Evolutionary conservation across 164 flowering plant genomes (phyloP).

Genomic region (Sextonia rubra): DNA sequence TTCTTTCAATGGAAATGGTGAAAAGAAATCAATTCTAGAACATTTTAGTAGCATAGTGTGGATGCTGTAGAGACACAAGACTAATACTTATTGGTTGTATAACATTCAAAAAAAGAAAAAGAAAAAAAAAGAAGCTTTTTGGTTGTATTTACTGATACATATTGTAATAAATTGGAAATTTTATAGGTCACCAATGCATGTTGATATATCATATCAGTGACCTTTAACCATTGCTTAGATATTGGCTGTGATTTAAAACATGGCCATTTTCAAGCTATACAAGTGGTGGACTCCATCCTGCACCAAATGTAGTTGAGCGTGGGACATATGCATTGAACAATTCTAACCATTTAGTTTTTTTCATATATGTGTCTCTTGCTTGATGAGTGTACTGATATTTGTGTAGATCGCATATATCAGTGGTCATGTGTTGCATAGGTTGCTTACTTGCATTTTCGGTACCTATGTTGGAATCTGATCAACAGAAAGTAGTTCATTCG

Average conservation of each 20-base stretch:
- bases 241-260: neutral
- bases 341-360: neutral
- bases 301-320: neutral
- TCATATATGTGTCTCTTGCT: neutral
- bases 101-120: no score
- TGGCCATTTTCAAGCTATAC: neutral
- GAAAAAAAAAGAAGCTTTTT: no score
- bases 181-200: neutral
- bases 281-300: neutral
- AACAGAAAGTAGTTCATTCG: no score
- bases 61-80: neutral
- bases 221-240: neutral
- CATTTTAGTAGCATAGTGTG: no score
- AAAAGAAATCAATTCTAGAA: neutral
- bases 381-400: no score
- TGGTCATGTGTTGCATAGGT: no score
- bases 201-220: neutral
- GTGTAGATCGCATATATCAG: no score
- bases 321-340: neutral
- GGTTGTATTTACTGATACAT: neutral
- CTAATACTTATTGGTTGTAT: neutral
- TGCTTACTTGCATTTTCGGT: no score
- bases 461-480: no score
- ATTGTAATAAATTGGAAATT: neutral
- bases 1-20: neutral